A percentile compares a stretch with the other conserved stretches of the same genome.
These are phyloP conservation scores for Fusarium chuoi DNA, from an alignment of 2,329 filamentous ascomycete species.

Conservation along the genomic window DNA sequence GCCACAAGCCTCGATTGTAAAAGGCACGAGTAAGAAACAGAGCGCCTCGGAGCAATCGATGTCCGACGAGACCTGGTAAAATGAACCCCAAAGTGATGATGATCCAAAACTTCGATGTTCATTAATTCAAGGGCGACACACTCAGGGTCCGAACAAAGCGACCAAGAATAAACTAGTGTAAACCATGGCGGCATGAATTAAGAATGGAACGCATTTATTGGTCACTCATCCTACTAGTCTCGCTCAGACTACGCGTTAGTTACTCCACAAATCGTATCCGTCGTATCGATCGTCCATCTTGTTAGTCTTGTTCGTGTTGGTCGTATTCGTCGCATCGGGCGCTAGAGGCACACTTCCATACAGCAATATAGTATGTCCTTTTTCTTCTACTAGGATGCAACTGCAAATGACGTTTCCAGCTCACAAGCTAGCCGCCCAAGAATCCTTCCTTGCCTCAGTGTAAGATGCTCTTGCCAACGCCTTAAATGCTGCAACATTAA, in stretches of 20 bases:
- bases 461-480: no score
- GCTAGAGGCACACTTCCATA: neutral
- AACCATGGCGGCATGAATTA: neutral
- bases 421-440: no score
- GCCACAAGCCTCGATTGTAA: rapidly evolving
- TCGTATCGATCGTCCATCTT: neutral
- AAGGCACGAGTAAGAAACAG: neutral
- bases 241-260: neutral
- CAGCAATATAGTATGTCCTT: no score
- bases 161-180: neutral
- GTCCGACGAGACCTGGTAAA: rapidly evolving
- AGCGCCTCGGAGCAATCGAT: neutral
- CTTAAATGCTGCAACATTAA: no score
- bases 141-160: neutral
- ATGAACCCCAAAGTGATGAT: rapidly evolving
- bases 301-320: no score
- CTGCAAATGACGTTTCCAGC: no score
- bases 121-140: no score
- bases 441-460: no score
- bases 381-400: no score
- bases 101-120: neutral
- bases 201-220: neutral
- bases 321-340: neutral
- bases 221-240: neutral
- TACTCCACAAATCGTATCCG: neutral